These are phyloP conservation scores for Gossypium gossypioides DNA, from an alignment of 441 rosid species.

Conservation along the genomic window DNA sequence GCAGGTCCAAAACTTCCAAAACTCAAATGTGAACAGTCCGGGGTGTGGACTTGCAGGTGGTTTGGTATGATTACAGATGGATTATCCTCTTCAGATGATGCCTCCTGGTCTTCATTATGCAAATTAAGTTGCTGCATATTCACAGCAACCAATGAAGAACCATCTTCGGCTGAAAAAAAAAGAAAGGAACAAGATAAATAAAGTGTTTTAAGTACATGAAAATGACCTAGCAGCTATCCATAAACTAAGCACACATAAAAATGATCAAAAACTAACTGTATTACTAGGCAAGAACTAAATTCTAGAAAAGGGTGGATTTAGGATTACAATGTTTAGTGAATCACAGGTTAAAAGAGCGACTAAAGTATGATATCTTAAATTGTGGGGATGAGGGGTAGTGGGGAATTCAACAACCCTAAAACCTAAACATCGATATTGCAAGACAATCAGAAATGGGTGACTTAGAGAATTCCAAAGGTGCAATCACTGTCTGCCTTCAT, in stretches of 20 bases:
- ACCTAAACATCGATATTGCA: not conserved
- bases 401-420: not conserved
- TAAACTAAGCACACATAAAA: not conserved
- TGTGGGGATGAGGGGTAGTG: too few relatives aligned
- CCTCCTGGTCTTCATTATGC: constrained; percentile 44
- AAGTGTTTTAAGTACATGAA: not conserved
- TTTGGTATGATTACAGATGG: constrained; percentile 81
- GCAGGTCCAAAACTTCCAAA: constrained; percentile 90
- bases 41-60: constrained; percentile 72
- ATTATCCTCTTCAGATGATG: constrained; percentile 45
- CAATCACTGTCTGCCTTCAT: not conserved
- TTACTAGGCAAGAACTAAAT: not conserved
- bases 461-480: not conserved
- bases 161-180: constrained; percentile 51
- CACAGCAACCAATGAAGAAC: constrained; percentile 39
- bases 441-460: not conserved
- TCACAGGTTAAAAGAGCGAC: too few relatives aligned
- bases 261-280: not conserved
- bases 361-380: too few relatives aligned
- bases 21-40: constrained; percentile 83
- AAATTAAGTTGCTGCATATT: constrained; percentile 50
- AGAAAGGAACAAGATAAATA: constrained; percentile 4
- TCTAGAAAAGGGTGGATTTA: not conserved
- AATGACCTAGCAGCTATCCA: constrained; percentile 6
- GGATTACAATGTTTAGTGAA: too few relatives aligned